Percentiles rank a stretch among this genome's conserved stretches.
phyloP scores from a whole-genome alignment of 371 early-diverging fungal genomes.

The Rhizopus delemar region DNA sequence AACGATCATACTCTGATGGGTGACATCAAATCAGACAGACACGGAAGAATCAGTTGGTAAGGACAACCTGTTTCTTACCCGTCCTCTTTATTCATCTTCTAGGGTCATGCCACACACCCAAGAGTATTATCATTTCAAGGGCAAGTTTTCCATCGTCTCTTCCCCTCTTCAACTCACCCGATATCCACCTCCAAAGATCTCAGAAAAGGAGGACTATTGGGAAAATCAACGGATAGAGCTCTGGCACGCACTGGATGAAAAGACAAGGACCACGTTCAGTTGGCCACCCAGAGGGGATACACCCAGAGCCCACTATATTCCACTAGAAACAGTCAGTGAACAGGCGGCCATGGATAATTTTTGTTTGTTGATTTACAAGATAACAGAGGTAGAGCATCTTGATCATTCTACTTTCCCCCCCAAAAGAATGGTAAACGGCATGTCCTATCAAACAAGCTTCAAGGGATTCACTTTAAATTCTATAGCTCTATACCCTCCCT shows the following conservation, averaged over 20 bases:
- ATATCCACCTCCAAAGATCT: slow-evolving; percentile 63
- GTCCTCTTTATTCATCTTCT: neutral
- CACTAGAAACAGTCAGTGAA: slow-evolving; percentile 61
- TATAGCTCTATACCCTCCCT: slow-evolving; percentile 4
- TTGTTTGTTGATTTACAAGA: slow-evolving; percentile 70
- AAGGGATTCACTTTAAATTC: neutral
- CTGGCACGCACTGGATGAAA: slow-evolving; percentile 60
- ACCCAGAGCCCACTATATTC: slow-evolving; percentile 43
- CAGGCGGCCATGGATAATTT: slow-evolving; percentile 76
- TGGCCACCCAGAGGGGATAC: slow-evolving; percentile 72
- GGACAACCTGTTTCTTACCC: slow-evolving; percentile 1
- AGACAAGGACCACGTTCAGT: slow-evolving; percentile 63
- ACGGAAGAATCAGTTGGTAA: slow-evolving; percentile 59
- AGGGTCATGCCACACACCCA: slow-evolving; percentile 74
- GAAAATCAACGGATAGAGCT: slow-evolving; percentile 60
- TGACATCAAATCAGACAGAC: slow-evolving; percentile 62
- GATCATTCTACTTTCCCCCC: slow-evolving; percentile 57
- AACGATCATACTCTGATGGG: slow-evolving; percentile 63
- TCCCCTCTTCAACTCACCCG: slow-evolving; percentile 75
- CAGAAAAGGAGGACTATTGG: slow-evolving; percentile 65
- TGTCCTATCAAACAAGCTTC: neutral
- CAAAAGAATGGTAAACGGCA: slow-evolving; percentile 56
- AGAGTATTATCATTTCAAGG: slow-evolving; percentile 68
- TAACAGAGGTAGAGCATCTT: slow-evolving; percentile 64
- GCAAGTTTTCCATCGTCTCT: slow-evolving; percentile 73